These are phyloP conservation scores for Arabis hirsuta DNA, from an alignment of 345 rosid genomes.

Conservation along the genomic window DNA sequence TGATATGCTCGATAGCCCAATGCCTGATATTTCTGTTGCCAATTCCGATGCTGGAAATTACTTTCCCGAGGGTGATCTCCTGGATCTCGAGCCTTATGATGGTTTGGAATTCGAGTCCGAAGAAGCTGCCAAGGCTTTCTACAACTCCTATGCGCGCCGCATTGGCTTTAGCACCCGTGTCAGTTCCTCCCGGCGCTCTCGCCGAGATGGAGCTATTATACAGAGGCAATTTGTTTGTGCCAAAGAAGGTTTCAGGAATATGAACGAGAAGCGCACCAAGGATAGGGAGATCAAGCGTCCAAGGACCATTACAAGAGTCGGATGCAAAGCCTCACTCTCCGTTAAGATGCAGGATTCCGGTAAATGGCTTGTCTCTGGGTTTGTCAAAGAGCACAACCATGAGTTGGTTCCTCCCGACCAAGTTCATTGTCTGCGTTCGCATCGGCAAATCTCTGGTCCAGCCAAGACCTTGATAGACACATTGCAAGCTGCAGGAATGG, in stretches of 20 bases:
- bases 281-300: conserved; percentile 72
- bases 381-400: conserved; percentile 59
- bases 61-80: conserved; percentile 49
- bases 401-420: conserved; percentile 67
- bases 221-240: conserved; percentile 74
- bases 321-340: conserved; percentile 64
- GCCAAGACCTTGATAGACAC: conserved; percentile 70
- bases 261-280: conserved; percentile 63
- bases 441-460: conserved; percentile 64
- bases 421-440: conserved; percentile 63
- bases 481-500: conserved; percentile 69
- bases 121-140: conserved; percentile 70
- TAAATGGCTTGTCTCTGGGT: conserved; percentile 62
- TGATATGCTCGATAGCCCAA: conserved; percentile 51
- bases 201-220: conserved; percentile 69
- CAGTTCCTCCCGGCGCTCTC: conserved; percentile 66
- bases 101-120: conserved; percentile 73
- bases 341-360: conserved; percentile 70
- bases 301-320: conserved; percentile 58
- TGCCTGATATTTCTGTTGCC: conserved; percentile 29
- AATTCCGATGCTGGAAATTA: conserved; percentile 39
- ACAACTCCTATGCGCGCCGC: conserved; percentile 66
- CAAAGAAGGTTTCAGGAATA: conserved; percentile 66
- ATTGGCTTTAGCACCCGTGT: conserved; percentile 57
- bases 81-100: conserved; percentile 67